Base-by-base conservation (phyloP, 139 green algal genomes). In the Chara braunii region DNA sequence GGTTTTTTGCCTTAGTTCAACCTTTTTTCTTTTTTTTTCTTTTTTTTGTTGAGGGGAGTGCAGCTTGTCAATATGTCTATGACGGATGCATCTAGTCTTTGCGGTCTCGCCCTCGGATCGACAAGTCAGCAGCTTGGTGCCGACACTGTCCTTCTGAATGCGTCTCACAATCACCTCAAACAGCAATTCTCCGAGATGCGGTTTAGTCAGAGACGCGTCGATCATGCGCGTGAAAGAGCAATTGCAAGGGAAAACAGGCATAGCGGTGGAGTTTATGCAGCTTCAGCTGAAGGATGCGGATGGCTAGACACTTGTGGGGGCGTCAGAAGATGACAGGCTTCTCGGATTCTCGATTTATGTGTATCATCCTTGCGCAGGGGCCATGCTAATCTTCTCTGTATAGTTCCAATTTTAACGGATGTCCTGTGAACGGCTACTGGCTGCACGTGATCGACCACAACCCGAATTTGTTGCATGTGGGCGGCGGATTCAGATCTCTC, bases 111-210 rank as follows among this genome's bases (percentile, higher is more conserved):
- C n/a, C n/a, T n/a, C n/a, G n/a, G n/a, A n/a, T n/a, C n/a, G n/a
- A n/a, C n/a, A n/a, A n/a, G n/a, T n/a, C n/a, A n/a, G n/a, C n/a
- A n/a, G n/a, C n/a, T n/a, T 43, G 45, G 83, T 1, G 87, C 94
- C 0, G 82, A 60, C 33, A 97, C 91, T 2, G 89, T 97, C 14
- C 70, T 88, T 7, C 70, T 99, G 24, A 67, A 87, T 40, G 66
- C 96, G 6, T 88, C 90, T 23, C 93, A 99, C 80, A 87, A 72
- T 74, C 94, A 97, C 71, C 71, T 99, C 14, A 86, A 91, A 29
- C 82, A 84, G 6, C 74, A 76, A 23, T 96, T 97, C 59, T 86
- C 94, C 68, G 92, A 98, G 70, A 82, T 99, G 7, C 75, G 90
- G 0, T 80, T 99, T n/a, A 2, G 67, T 68, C 85, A 95, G 85